A percentile compares a stretch with the other conserved stretches of the same genome.
Evolutionary conservation across 352 stramenopile species (phyloP).

Genomic region (Thalassiosira mediterranea): DNA sequence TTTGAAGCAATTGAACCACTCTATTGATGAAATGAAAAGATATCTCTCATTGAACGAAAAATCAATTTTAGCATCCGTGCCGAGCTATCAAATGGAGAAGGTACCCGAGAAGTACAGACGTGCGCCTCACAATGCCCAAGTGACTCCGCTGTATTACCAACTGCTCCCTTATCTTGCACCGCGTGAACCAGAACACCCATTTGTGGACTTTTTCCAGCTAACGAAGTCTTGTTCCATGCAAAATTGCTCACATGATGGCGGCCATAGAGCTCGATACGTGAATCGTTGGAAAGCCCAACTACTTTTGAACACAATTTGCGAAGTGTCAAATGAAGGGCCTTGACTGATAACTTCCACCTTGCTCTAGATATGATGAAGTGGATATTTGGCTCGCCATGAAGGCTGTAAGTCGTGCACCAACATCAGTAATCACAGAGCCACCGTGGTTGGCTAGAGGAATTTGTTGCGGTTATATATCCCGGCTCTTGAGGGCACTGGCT

Average conservation of each 20-base stretch:
- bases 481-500: no score
- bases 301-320: conserved; percentile 34
- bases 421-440: no score
- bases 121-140: background rate
- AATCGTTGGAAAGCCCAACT: conserved; percentile 40
- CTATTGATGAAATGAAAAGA: background rate
- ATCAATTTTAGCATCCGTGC: background rate
- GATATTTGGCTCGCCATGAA: no score
- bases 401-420: no score
- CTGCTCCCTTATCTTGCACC: conserved; percentile 4
- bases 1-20: background rate
- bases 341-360: no score
- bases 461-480: no score
- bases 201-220: conserved; percentile 25
- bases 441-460: no score
- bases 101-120: no score
- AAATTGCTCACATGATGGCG: conserved; percentile 30
- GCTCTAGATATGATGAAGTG: no score
- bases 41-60: background rate
- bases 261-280: conserved; percentile 25
- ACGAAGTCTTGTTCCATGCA: conserved; percentile 24
- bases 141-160: background rate
- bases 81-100: background rate
- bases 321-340: no score
- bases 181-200: conserved; percentile 2